Base-by-base conservation (phyloP, 2,329 filamentous ascomycete genomes). In the Teratosphaeria pseudoeucalypti region DNA sequence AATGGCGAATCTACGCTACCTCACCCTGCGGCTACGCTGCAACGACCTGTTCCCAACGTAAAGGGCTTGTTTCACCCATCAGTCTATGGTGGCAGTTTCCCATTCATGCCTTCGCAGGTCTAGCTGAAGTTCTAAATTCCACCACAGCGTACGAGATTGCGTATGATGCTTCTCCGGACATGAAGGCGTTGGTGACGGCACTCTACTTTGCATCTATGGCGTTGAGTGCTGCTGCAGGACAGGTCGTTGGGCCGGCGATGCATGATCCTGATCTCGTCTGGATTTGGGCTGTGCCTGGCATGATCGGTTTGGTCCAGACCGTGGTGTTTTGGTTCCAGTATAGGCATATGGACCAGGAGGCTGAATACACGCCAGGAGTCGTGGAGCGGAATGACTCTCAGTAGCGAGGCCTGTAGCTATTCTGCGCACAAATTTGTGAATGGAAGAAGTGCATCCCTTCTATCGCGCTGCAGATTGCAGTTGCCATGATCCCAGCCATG, bases 1-100 rank as follows among this genome's bases (percentile, higher is more conserved):
- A 83, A 67, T 74, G 78, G 60, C 69, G 74, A 61, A 83, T 84
- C 16, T 81, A 81, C 71, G 65, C 76, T 57, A 71, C 72, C 1
- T 74, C 72, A 4, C 77, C 78, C 0, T 79, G 78, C 64, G 76
- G 76, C n/a, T 70, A 74, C 54, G 66, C 72, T 39, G 76, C 75
- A 7, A 74, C 73, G 0, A 67, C 67, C n/a, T 78, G 75, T 37
- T 56, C 53, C 34, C 70, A 72, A 23, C 62, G 65, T 23, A 68
- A 67, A 11, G 68, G 72, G 9, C 67, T 68, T 2, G 72, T 74
- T 5, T 66, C 68, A 6, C 73, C 74, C 0, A 72, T 78, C 58
- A 71, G 69, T 16, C 16, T 53, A 9, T 58, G 56, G 56, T 75
- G 72, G 72, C 75, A 77, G 65, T 61, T 68, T 32, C 73, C 75